These are phyloP conservation scores for Tricholomella constricta DNA, from an alignment of 768 basidiomycete genomes.

Conservation along the genomic window DNA sequence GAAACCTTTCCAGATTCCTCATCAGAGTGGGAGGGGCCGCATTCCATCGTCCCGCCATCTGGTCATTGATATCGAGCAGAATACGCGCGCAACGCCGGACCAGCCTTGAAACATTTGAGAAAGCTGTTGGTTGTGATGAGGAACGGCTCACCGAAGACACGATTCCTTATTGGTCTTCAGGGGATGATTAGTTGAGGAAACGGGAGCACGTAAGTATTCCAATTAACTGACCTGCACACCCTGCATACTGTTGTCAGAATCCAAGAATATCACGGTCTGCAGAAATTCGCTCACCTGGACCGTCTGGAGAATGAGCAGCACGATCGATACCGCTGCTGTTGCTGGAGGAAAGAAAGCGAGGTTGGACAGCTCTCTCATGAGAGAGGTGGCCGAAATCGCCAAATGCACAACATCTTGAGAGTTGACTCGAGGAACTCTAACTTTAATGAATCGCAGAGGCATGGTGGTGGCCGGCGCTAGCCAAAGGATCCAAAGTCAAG, in stretches of 20 bases:
- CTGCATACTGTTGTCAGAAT: neutral
- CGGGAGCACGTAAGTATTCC: neutral
- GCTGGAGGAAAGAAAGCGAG: slow-evolving; percentile 43
- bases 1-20: slow-evolving; percentile 42
- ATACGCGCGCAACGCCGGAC: slow-evolving; percentile 44
- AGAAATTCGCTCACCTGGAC: slow-evolving; percentile 37
- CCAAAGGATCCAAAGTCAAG: too few relatives aligned
- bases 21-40: slow-evolving; percentile 40
- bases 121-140: neutral
- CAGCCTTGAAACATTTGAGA: slow-evolving; percentile 9
- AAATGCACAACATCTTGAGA: slow-evolving; percentile 20
- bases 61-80: slow-evolving; percentile 42
- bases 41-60: slow-evolving; percentile 49
- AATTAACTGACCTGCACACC: slow-evolving; percentile 24
- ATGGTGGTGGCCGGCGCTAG: too few relatives aligned
- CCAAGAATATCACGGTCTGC: neutral
- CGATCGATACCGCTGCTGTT: slow-evolving; percentile 37
- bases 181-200: slow-evolving; percentile 19
- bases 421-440: slow-evolving; percentile 11
- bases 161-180: slow-evolving; percentile 37
- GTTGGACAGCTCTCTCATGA: slow-evolving; percentile 24
- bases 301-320: slow-evolving; percentile 47
- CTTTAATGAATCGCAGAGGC: slow-evolving; percentile 19
- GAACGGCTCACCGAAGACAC: slow-evolving; percentile 31
- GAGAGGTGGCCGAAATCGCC: slow-evolving; percentile 14